These are phyloP conservation scores for Neospermospora avenae DNA, from an alignment of 2,329 filamentous ascomycete genomes.

Conservation along the genomic window DNA sequence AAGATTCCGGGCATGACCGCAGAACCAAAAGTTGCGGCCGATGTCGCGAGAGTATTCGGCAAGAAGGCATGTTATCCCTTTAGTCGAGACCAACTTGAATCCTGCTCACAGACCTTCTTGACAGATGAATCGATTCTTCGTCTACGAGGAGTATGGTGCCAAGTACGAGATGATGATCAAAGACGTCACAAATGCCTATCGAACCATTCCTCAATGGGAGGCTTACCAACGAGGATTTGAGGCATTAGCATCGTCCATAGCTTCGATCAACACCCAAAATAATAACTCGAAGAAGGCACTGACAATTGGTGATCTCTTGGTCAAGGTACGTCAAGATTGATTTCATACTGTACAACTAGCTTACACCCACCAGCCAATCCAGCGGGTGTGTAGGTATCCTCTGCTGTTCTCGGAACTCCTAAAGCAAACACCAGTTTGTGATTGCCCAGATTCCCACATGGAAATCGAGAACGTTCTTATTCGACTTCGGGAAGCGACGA, in stretches of 20 bases:
- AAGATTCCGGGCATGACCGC: constrained; percentile 50
- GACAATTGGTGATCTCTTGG: constrained; percentile 80
- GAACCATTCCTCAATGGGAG: constrained; percentile 69
- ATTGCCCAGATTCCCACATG: constrained; percentile 80
- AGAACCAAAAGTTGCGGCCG: constrained; percentile 56
- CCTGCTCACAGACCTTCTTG: not conserved
- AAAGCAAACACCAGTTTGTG: constrained; percentile 76
- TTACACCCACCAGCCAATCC: constrained; percentile 65
- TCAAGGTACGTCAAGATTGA: constrained; percentile 60
- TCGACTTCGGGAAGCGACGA: constrained; percentile 69
- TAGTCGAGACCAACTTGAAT: not conserved
- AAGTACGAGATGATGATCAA: constrained; percentile 85
- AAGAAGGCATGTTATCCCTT: constrained; percentile 49
- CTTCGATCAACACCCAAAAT: constrained; percentile 62
- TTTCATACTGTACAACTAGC: not conserved
- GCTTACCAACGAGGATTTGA: constrained; percentile 84
- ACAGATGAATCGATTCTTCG: constrained; percentile 76
- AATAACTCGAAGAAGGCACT: constrained; percentile 69
- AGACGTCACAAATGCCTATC: constrained; percentile 67
- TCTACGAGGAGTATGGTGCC: constrained; percentile 88
- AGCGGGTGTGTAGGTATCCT: constrained; percentile 88
- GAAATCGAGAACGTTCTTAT: constrained; percentile 72
- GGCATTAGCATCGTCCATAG: constrained; percentile 70
- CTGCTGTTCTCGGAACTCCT: constrained; percentile 81
- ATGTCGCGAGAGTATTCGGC: constrained; percentile 59